These are phyloP conservation scores for Immersiporthe knoxdaviesiana DNA, from an alignment of 2,329 filamentous ascomycete species.

Conservation along the genomic window DNA sequence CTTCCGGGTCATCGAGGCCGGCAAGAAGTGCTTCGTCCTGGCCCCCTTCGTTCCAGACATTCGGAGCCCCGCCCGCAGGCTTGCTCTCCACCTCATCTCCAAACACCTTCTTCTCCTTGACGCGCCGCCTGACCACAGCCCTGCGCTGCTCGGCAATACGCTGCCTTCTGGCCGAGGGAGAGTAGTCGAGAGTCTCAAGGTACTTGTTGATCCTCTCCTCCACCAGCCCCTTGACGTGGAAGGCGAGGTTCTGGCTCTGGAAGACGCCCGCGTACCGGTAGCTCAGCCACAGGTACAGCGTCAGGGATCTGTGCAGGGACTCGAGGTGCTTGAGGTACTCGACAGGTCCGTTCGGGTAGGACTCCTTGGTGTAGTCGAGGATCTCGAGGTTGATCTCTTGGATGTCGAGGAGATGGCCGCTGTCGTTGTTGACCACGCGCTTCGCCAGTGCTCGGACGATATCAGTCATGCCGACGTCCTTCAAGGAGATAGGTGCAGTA, in stretches of 20 bases:
- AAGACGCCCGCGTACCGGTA: conserved; percentile 87
- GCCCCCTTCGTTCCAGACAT: conserved; percentile 40
- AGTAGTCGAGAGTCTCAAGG: conserved; percentile 59
- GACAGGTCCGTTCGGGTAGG: conserved; percentile 43
- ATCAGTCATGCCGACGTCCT: conserved; percentile 48
- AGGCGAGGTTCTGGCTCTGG: conserved; percentile 72
- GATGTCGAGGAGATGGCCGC: conserved; percentile 73
- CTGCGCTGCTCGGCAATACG: conserved; percentile 26
- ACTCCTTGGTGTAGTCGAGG: conserved; percentile 64
- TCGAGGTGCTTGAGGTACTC: conserved; percentile 73
- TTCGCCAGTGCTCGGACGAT: conserved; percentile 68
- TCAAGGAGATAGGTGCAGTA: conserved; percentile 67
- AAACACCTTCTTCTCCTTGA: conserved; percentile 31
- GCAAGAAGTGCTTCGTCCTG: conserved; percentile 42
- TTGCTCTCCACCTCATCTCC: conserved; percentile 27
- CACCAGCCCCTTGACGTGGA: conserved; percentile 76
- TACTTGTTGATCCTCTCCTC: conserved; percentile 74
- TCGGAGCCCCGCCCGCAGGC: background rate
- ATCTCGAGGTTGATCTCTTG: conserved; percentile 71
- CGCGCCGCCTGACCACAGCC: conserved; percentile 30
- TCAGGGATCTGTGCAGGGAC: conserved; percentile 76
- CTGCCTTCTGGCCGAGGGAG: conserved; percentile 40
- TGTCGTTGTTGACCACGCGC: conserved; percentile 68
- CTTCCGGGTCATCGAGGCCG: conserved; percentile 32
- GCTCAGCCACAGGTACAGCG: conserved; percentile 90